Conservation (phyloP, 805 yeast species). For the Candida golubevii region DNA sequence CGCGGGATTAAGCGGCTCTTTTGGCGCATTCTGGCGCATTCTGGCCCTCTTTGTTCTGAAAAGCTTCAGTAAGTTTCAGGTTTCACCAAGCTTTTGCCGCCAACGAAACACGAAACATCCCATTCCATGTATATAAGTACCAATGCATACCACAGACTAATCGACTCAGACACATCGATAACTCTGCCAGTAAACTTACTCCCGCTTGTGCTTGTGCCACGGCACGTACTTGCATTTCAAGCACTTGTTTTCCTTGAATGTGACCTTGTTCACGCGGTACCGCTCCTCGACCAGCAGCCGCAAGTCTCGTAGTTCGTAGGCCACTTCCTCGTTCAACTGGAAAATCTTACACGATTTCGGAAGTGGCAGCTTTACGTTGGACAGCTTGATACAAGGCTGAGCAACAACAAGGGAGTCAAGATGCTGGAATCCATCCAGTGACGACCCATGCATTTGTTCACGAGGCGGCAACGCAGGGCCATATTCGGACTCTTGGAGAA, state of each 20-base stretch:
- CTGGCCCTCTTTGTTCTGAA: too few relatives aligned
- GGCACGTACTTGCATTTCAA: conserved; percentile 15
- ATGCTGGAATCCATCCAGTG: not conserved
- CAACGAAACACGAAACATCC: not conserved
- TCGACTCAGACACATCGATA: too few relatives aligned
- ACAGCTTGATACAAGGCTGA: conserved; percentile 4
- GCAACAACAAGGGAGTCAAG: not conserved
- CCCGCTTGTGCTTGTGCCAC: conserved; percentile 12
- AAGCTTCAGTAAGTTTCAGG: not conserved
- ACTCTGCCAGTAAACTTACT: too few relatives aligned
- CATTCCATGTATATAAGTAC: not conserved
- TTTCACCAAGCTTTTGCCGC: not conserved
- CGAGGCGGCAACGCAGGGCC: not conserved
- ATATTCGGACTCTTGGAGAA: not conserved
- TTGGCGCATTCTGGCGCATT: too few relatives aligned
- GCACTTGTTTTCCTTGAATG: conserved; percentile 11
- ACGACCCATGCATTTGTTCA: not conserved
- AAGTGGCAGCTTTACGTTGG: conserved; percentile 4
- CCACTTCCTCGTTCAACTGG: conserved; percentile 14
- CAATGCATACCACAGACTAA: not conserved
- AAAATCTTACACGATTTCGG: conserved; percentile 9
- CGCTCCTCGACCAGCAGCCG: conserved; percentile 12
- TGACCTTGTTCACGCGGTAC: conserved; percentile 8
- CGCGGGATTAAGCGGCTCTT: conserved; percentile 21
- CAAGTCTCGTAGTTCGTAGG: conserved; percentile 11